Evolutionary conservation across 805 yeast genomes (phyloP).

Genomic region (Vanderwaltozyma verrucispora): DNA sequence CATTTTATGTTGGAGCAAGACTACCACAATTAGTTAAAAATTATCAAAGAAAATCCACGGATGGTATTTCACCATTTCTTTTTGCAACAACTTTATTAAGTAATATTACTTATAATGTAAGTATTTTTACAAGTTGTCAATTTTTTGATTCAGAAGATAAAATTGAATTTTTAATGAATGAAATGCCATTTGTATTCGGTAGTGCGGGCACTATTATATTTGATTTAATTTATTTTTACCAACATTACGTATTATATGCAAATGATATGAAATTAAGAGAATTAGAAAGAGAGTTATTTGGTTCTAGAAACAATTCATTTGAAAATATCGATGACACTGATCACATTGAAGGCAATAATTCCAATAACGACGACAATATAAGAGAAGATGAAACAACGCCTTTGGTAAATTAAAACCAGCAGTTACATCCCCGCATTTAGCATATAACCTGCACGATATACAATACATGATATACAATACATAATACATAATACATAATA

Average conservation of each 20-base stretch:
- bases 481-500: no score
- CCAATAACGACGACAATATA: no score
- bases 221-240: constrained; percentile 63
- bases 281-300: constrained; percentile 11
- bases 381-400: no score
- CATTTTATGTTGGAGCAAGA: constrained; percentile 65
- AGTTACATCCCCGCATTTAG: no score
- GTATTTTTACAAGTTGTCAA: constrained; percentile 58
- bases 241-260: constrained; percentile 31
- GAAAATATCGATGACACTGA: neutral
- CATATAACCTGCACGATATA: no score
- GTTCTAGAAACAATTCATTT: neutral
- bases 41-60: constrained; percentile 67
- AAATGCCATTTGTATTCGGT: constrained; percentile 75
- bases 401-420: no score
- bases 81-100: constrained; percentile 74
- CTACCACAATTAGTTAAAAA: constrained; percentile 79
- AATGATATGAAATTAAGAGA: constrained; percentile 22
- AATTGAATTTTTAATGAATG: constrained; percentile 46
- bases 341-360: neutral
- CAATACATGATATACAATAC: no score
- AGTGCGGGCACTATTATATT: constrained; percentile 77
- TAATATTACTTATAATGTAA: constrained; percentile 63
- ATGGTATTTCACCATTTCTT: constrained; percentile 72
- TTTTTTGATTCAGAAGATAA: constrained; percentile 33